Conservation (phyloP, 2,329 filamentous ascomycete genomes). For the Penicillium sp. region DNA sequence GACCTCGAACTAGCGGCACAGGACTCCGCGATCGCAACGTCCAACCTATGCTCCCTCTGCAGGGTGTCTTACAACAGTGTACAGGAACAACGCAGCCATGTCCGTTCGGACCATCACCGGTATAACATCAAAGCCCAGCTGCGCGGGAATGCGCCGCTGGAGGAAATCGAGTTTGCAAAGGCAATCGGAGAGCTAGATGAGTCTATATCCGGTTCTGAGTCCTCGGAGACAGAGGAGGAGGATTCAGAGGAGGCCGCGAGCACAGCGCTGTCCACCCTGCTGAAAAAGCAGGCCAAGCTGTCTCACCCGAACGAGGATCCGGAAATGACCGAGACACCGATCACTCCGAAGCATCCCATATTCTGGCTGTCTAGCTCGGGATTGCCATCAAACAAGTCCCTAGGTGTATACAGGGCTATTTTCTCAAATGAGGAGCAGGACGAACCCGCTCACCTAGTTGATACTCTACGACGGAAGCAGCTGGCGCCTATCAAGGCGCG, state of each 20-base stretch:
- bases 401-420: conserved; percentile 82
- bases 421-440: conserved; percentile 71
- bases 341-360: conserved; percentile 67
- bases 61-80: conserved; percentile 67
- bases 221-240: conserved; percentile 67
- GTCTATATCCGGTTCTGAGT: conserved; percentile 78
- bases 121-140: conserved; percentile 95
- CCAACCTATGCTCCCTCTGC: conserved; percentile 81
- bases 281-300: conserved; percentile 80
- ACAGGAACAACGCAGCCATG: conserved; percentile 78
- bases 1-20: conserved; percentile 35
- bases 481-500: conserved; percentile 57
- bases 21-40: conserved; percentile 44
- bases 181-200: conserved; percentile 84
- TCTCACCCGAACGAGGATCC: conserved; percentile 49
- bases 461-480: conserved; percentile 73
- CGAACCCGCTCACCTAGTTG: conserved; percentile 59
- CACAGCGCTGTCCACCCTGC: conserved; percentile 65
- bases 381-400: conserved; percentile 72
- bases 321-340: conserved; percentile 43
- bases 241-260: conserved; percentile 43
- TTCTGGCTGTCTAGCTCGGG: conserved; percentile 80
- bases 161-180: conserved; percentile 81
- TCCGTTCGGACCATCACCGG: conserved; percentile 84
- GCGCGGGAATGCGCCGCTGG: conserved; percentile 67